These are phyloP conservation scores for Stemphylium beticola DNA, from an alignment of 2,329 filamentous ascomycete genomes.

Conservation along the genomic window DNA sequence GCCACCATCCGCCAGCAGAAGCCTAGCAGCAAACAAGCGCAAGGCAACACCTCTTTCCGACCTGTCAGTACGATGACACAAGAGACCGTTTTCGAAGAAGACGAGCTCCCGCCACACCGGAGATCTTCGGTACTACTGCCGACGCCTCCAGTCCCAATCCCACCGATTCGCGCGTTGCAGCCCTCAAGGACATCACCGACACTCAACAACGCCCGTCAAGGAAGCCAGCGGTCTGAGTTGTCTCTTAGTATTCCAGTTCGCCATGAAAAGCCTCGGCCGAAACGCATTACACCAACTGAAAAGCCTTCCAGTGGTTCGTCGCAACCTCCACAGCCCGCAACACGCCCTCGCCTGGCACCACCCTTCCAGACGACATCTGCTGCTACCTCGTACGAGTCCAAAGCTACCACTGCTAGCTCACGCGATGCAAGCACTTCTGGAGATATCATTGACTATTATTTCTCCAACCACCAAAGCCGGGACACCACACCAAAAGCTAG, in stretches of 20 bases:
- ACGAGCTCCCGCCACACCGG: constrained; percentile 29
- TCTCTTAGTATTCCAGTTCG: constrained; percentile 42
- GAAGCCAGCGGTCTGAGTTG: constrained; percentile 31
- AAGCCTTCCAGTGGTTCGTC: constrained; percentile 16
- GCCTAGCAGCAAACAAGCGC: constrained; percentile 6
- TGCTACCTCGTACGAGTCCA: constrained; percentile 24
- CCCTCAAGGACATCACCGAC: constrained; percentile 34
- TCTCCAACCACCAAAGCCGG: constrained; percentile 24
- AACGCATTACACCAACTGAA: constrained; percentile 13
- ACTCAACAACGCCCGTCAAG: constrained; percentile 12
- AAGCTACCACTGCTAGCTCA: constrained; percentile 29
- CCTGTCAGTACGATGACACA: constrained; percentile 43
- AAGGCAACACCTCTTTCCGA: constrained; percentile 18
- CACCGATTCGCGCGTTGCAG: constrained; percentile 43
- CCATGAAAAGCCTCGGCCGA: constrained; percentile 35
- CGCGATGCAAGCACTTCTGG: constrained; percentile 28
- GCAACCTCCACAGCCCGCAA: constrained; percentile 10
- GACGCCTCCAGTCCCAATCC: constrained; percentile 40
- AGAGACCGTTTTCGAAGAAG: constrained; percentile 49
- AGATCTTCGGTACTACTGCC: constrained; percentile 40
- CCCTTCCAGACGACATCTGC: constrained; percentile 19
- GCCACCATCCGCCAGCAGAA: constrained; percentile 10
- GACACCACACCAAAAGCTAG: constrained; percentile 23
- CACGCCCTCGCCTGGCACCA: constrained; percentile 19
- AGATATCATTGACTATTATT: constrained; percentile 49